A percentile compares a stretch with the other conserved stretches of the same genome.
Conservation (phyloP, 176 grass and related monocot species). For the Oryza rufipogon region DNA sequence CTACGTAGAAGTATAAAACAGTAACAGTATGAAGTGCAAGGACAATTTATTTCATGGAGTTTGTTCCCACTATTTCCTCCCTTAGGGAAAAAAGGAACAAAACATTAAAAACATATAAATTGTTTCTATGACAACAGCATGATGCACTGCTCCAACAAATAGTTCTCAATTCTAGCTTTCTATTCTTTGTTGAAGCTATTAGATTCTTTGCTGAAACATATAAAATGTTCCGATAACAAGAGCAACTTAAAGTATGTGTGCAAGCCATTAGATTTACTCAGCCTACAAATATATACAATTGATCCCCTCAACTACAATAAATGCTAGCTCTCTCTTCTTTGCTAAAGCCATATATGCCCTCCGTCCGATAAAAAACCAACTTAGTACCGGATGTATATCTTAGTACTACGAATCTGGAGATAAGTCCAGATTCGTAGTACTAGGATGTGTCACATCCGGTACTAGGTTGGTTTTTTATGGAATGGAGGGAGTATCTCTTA, state of each 20-base stretch:
- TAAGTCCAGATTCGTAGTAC: too few relatives aligned
- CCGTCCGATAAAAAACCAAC: too few relatives aligned
- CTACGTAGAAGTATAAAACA: neutral
- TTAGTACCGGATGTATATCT: too few relatives aligned
- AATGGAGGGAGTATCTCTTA: neutral
- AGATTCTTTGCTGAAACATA: neutral
- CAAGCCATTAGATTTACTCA: neutral
- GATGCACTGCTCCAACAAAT: neutral
- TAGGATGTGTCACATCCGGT: too few relatives aligned
- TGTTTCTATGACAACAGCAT: neutral
- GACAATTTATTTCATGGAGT: neutral
- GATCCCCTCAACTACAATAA: neutral
- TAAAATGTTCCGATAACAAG: neutral
- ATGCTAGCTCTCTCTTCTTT: neutral
- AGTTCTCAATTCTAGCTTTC: neutral
- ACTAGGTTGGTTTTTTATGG: too few relatives aligned
- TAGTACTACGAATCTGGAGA: too few relatives aligned
- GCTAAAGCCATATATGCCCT: neutral
- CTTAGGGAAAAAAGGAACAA: neutral
- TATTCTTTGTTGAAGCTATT: too few relatives aligned
- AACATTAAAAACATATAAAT: neutral
- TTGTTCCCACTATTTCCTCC: neutral
- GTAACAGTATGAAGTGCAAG: slow-evolving; percentile 10
- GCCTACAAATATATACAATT: neutral
- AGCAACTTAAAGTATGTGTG: neutral